Evolutionary conservation across 768 basidiomycete genomes (phyloP).

Genomic region (Leccinum broughii): DNA sequence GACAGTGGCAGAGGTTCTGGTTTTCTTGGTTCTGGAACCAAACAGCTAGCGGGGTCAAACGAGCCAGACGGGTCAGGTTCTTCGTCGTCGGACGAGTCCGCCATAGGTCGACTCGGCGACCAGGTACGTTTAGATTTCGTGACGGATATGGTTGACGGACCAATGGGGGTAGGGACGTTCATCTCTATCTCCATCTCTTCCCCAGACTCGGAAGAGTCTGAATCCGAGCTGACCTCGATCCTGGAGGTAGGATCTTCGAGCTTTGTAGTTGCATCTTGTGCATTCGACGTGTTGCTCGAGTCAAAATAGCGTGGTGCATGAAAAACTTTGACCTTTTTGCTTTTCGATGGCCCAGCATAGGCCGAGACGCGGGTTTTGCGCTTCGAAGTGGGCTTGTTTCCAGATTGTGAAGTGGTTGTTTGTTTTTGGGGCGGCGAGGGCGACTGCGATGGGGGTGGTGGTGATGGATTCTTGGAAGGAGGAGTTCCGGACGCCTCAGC

Average conservation of each 20-base stretch:
- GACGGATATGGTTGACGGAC: conserved; percentile 15
- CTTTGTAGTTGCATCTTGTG: conserved; percentile 15
- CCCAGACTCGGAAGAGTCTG: conserved; percentile 21
- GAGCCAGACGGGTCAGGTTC: conserved; percentile 12
- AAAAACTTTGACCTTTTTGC: conserved; percentile 33
- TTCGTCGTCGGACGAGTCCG: conserved; percentile 53
- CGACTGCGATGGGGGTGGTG: conserved; percentile 4
- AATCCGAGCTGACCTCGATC: conserved; percentile 37
- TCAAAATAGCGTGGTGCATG: conserved; percentile 38
- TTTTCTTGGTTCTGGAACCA: conserved; percentile 4
- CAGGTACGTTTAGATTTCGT: conserved; percentile 42
- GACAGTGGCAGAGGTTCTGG: conserved; percentile 37
- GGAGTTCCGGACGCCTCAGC: conserved; percentile 15
- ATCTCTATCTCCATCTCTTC: conserved; percentile 26
- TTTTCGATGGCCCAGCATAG: conserved; percentile 21
- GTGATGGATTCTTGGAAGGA: conserved; percentile 16
- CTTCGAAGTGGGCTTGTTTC: conserved; percentile 39
- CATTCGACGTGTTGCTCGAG: conserved; percentile 33
- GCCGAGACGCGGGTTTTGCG: conserved; percentile 41
- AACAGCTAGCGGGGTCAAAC: background rate
- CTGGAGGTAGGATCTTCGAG: conserved; percentile 37
- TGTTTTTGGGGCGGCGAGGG: conserved; percentile 14
- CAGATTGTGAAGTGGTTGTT: background rate
- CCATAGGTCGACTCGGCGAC: conserved; percentile 57
- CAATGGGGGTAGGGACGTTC: conserved; percentile 17